Base-by-base conservation (phyloP, 768 basidiomycete genomes). In the Panellus pusillus region DNA sequence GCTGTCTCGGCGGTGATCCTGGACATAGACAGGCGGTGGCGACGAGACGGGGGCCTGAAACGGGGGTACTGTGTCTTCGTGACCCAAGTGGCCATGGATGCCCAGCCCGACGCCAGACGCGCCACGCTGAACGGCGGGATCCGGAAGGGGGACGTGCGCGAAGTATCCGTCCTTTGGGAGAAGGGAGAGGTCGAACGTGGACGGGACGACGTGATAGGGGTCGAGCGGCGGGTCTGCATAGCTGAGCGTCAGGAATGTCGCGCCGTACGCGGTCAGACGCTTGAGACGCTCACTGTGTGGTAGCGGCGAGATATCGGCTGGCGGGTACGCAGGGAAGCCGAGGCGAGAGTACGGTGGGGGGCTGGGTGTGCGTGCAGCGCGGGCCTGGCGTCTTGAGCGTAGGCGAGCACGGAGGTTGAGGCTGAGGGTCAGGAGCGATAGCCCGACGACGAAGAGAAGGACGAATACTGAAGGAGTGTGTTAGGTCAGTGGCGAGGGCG, bases 151-250 rank as follows among this genome's bases (percentile, higher is more conserved):
- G 9, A 52, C 36, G 18, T 41, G 56, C 14, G 9, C 54, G 53
- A 66, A 66, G 2, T 63, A 54, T 2, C 40, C 50, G 47, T 66
- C 60, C 13, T 63, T 61, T 13, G 62, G 54, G 28, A 67, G 60
- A 15, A 66, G 44, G 20, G 70, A 69, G 20, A 58, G 48, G 45
- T 66, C 61, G n/a, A 66, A 54, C 6, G 57, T 64, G 6, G 49
- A 49, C 37, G 62, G 49, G 29, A 65, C 62, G 56, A 60, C 50
- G 40, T 56, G 63, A 32, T 63, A 68, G 15, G 66, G 67, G 40
- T 69, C 67, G n/a, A 66, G 41, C 37, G 52, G 39, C 2, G 53
- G 50, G 28, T 53, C 46, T 41, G 32, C 14, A 20, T 19, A n/a
- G n/a, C n/a, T n/a, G 9, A 9, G 27, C 44, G 44, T 53, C 47